Conservation (phyloP, 2,329 filamentous ascomycete genomes). For the Nothophaeocryptopus gaeumannii region DNA sequence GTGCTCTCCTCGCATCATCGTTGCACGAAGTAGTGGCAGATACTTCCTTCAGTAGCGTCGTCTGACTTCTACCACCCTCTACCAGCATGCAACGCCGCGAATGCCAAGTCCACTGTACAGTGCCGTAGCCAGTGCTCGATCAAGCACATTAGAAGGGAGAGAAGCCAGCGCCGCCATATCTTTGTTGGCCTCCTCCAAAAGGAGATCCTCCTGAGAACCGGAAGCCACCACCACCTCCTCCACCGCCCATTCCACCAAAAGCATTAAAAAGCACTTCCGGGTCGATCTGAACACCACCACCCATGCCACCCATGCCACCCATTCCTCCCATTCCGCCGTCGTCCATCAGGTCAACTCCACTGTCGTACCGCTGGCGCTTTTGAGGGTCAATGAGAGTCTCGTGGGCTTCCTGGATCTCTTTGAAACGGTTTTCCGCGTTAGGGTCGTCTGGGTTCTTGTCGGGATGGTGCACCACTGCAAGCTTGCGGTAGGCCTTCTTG, state of each 20-base stretch:
- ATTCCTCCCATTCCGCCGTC: constrained; percentile 40
- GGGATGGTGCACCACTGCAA: constrained; percentile 90
- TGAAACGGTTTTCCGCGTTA: constrained; percentile 85
- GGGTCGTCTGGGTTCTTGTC: constrained; percentile 94
- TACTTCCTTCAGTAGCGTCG: too few species aligned
- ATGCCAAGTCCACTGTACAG: too few species aligned
- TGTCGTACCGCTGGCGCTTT: constrained; percentile 90
- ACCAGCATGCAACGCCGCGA: too few species aligned
- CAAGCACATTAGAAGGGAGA: constrained; percentile 11
- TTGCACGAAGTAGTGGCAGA: too few species aligned
- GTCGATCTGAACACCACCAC: constrained; percentile 57
- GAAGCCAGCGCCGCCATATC: constrained; percentile 17
- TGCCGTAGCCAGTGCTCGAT: too few species aligned
- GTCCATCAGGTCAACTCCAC: constrained; percentile 85
- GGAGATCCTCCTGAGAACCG: constrained; percentile 23
- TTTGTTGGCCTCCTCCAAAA: constrained; percentile 14
- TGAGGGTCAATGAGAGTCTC: constrained; percentile 92
- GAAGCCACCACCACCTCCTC: constrained; percentile 47
- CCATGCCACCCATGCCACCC: constrained; percentile 45
- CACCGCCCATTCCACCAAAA: constrained; percentile 65
- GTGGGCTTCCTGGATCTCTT: constrained; percentile 96
- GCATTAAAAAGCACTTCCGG: constrained; percentile 79
- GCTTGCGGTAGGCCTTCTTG: constrained; percentile 94
- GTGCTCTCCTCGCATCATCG: too few species aligned
- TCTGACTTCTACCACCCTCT: too few species aligned